These are phyloP conservation scores for Globisporangium paroecandrum DNA, from an alignment of 352 stramenopile species.

Conservation along the genomic window DNA sequence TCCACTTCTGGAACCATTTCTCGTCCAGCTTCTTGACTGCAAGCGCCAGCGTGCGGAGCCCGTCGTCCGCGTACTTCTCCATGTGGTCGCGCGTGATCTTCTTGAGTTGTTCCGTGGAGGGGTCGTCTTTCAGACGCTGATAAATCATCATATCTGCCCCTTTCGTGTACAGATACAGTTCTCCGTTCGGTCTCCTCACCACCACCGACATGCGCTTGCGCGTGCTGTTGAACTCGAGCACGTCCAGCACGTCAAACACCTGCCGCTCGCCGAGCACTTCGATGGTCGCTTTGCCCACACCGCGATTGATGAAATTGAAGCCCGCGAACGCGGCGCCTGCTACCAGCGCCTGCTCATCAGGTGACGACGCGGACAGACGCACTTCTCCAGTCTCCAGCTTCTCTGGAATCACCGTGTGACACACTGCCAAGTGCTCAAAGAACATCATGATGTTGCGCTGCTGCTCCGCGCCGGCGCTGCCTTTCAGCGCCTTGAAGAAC, in stretches of 20 bases:
- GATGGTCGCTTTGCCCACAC: conserved; percentile 38
- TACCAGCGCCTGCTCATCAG: conserved; percentile 85
- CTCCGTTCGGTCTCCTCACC: conserved; percentile 46
- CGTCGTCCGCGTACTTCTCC: conserved; percentile 81
- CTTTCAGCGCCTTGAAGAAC: conserved; percentile 64
- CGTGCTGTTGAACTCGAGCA: conserved; percentile 88
- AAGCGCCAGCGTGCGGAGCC: conserved; percentile 80
- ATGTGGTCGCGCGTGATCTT: conserved; percentile 72
- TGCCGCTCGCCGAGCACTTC: conserved; percentile 35
- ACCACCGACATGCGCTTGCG: conserved; percentile 98
- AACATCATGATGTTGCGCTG: conserved; percentile 65
- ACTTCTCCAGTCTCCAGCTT: conserved; percentile 61
- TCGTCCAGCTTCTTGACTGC: conserved; percentile 68
- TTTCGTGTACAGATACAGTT: conserved; percentile 77
- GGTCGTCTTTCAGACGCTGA: conserved; percentile 55
- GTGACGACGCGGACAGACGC: conserved; percentile 69
- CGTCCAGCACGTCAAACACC: conserved; percentile 69
- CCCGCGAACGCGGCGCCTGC: conserved; percentile 63
- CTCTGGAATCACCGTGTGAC: conserved; percentile 79
- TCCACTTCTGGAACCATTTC: conserved; percentile 74
- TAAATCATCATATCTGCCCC: conserved; percentile 94
- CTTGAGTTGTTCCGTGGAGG: conserved; percentile 46
- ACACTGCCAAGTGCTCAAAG: conserved; percentile 83
- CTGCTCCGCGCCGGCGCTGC: conserved; percentile 35
- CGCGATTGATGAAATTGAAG: conserved; percentile 65